Percentiles rank a stretch among this genome's conserved stretches.
Conservation (phyloP, 768 basidiomycete genomes). For the Suillus luteus region DNA sequence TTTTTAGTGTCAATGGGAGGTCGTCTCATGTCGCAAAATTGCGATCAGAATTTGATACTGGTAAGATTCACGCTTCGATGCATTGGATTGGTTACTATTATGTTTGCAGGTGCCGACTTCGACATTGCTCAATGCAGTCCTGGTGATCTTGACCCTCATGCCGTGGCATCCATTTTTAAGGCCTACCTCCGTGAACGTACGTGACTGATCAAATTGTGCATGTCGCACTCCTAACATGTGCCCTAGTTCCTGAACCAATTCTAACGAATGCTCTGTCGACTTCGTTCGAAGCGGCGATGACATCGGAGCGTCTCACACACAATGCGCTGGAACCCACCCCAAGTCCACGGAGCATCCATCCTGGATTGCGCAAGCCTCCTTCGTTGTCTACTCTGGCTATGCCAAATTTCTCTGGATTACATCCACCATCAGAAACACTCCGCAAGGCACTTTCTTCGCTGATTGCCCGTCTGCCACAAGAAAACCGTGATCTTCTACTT, state of each 20-base stretch:
- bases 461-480: conserved; percentile 67
- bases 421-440: conserved; percentile 61
- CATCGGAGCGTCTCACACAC: conserved; percentile 46
- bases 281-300: conserved; percentile 78
- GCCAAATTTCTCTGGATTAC: conserved; percentile 62
- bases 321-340: conserved; percentile 34
- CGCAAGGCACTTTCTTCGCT: conserved; percentile 61
- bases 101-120: conserved; percentile 75
- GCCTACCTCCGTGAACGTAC: conserved; percentile 89
- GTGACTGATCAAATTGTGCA: conserved; percentile 34
- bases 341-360: conserved; percentile 40
- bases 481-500: conserved; percentile 81
- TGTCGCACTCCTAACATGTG: conserved; percentile 5
- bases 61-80: conserved; percentile 34
- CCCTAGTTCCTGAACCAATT: conserved; percentile 82
- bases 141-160: conserved; percentile 91
- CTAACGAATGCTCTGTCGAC: conserved; percentile 71
- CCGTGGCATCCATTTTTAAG: conserved; percentile 91
- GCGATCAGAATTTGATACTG: conserved; percentile 80
- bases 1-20: conserved; percentile 74
- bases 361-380: conserved; percentile 67
- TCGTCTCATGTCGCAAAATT: conserved; percentile 78
- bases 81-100: conserved; percentile 14
- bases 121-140: conserved; percentile 78
- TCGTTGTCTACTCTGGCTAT: conserved; percentile 79